Conservation (phyloP, 2,329 filamentous ascomycete species). For the Pseudocercospora musae region DNA sequence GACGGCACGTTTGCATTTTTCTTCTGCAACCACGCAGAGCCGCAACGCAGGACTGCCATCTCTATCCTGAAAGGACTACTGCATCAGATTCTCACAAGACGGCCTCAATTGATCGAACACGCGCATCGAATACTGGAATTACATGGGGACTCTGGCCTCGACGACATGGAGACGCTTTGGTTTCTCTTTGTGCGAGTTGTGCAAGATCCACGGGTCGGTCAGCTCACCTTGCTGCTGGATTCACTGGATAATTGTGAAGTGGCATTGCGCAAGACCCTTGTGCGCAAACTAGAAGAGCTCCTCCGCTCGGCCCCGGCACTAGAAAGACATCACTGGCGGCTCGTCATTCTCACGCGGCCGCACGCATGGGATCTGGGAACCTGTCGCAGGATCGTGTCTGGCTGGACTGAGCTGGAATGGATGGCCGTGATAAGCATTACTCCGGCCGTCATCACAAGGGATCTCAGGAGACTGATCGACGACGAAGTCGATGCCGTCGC, state of each 20-base stretch:
- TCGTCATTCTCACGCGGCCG: conserved; percentile 2
- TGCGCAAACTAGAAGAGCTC: conserved; percentile 1
- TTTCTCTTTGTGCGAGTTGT: conserved; percentile 4
- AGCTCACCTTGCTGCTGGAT: conserved; percentile 3
- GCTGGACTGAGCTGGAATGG: not conserved
- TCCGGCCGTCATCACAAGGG: not conserved
- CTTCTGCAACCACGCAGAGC: conserved; percentile 7
- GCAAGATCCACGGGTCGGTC: conserved; percentile 1
- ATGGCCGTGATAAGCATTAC: conserved; percentile 2
- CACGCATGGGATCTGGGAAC: conserved; percentile 5
- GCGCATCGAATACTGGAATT: not conserved
- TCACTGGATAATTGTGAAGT: conserved; percentile 9
- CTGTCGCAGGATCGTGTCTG: not conserved
- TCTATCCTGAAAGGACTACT: conserved; percentile 5
- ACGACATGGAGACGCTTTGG: conserved; percentile 7
- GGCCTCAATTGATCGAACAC: not conserved
- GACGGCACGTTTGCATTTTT: conserved; percentile 3
- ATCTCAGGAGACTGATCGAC: not conserved
- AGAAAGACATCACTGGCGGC: conserved; percentile 1
- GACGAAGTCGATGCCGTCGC: not conserved
- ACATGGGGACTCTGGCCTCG: not conserved
- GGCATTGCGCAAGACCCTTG: not conserved
- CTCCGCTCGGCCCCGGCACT: not conserved
- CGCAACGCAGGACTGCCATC: conserved; percentile 4
- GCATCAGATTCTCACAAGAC: not conserved